Conservation (phyloP, 805 yeast genomes). For the Yamadazyma laniorum region DNA sequence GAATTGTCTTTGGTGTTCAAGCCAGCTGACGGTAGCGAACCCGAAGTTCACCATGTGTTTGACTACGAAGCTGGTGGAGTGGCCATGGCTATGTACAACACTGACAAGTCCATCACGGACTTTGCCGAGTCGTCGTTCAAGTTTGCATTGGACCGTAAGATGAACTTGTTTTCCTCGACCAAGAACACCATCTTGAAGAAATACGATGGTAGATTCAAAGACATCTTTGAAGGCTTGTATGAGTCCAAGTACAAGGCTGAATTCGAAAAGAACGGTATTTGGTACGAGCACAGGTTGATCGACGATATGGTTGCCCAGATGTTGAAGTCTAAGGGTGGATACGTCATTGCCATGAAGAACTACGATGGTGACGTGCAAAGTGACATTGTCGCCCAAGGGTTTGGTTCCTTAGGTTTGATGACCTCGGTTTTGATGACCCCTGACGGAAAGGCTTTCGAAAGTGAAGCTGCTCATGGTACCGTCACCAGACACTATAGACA, state of each 20-base stretch:
- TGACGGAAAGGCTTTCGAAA: slow-evolving; percentile 92
- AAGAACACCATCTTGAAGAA: slow-evolving; percentile 92
- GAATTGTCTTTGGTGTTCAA: slow-evolving; percentile 72
- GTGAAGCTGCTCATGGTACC: slow-evolving; percentile 99
- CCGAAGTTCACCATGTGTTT: slow-evolving; percentile 58
- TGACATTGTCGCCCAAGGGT: slow-evolving; percentile 97
- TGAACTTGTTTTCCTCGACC: slow-evolving; percentile 84
- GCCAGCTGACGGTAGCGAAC: slow-evolving; percentile 61
- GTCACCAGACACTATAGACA: slow-evolving; percentile 96
- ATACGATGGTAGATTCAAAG: slow-evolving; percentile 95
- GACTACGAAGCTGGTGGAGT: slow-evolving; percentile 74
- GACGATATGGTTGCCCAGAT: slow-evolving; percentile 99
- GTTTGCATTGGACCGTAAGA: slow-evolving; percentile 72
- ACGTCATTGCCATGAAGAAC: slow-evolving; percentile 92
- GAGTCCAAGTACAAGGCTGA: slow-evolving; percentile 62
- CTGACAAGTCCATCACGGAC: slow-evolving; percentile 84
- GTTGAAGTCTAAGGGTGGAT: slow-evolving; percentile 95
- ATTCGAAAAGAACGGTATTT: slow-evolving; percentile 79
- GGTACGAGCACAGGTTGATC: slow-evolving; percentile 95
- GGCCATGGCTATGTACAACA: slow-evolving; percentile 92
- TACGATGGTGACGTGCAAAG: slow-evolving; percentile 98
- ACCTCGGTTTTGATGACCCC: slow-evolving; percentile 96
- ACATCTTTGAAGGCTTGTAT: slow-evolving; percentile 81
- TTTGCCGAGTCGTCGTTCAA: slow-evolving; percentile 94
- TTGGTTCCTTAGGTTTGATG: slow-evolving; percentile 95